These are phyloP conservation scores for Blakeslea trispora DNA, from an alignment of 371 early-diverging fungal species.

Conservation along the genomic window DNA sequence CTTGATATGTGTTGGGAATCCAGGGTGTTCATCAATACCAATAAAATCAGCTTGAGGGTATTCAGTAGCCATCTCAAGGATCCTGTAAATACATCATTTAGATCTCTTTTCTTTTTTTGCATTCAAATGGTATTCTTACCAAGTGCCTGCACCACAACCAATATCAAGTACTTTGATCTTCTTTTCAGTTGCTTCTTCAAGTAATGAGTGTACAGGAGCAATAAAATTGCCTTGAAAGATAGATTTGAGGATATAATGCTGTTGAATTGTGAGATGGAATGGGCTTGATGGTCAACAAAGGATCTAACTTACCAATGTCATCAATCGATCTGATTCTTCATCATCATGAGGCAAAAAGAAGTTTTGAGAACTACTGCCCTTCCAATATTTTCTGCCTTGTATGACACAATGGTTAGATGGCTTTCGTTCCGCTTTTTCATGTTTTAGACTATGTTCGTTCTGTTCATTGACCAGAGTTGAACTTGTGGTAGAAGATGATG, in stretches of 20 bases:
- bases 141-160: slow-evolving; percentile 49
- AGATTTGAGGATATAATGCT: slow-evolving; percentile 48
- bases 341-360: slow-evolving; percentile 39
- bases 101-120: slow-evolving; percentile 4
- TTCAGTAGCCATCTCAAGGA: slow-evolving; percentile 37
- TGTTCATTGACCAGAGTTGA: neutral
- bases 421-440: neutral
- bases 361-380: slow-evolving; percentile 10
- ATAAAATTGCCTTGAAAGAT: slow-evolving; percentile 38
- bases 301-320: slow-evolving; percentile 39
- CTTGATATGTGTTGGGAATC: slow-evolving; percentile 59
- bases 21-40: slow-evolving; percentile 57
- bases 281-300: no score
- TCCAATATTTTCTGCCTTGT: slow-evolving; percentile 14
- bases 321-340: slow-evolving; percentile 44
- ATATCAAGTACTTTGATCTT: slow-evolving; percentile 38
- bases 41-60: slow-evolving; percentile 41
- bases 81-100: slow-evolving; percentile 16
- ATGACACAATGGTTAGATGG: slow-evolving; percentile 4
- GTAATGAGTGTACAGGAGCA: slow-evolving; percentile 25
- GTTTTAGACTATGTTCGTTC: neutral
- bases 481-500: slow-evolving; percentile 9
- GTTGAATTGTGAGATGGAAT: no score
- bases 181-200: slow-evolving; percentile 1
- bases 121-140: slow-evolving; percentile 21